A percentile compares a stretch with the other conserved stretches of the same genome.
Conservation (phyloP, 805 yeast species). For the Wickerhamomyces alni region DNA sequence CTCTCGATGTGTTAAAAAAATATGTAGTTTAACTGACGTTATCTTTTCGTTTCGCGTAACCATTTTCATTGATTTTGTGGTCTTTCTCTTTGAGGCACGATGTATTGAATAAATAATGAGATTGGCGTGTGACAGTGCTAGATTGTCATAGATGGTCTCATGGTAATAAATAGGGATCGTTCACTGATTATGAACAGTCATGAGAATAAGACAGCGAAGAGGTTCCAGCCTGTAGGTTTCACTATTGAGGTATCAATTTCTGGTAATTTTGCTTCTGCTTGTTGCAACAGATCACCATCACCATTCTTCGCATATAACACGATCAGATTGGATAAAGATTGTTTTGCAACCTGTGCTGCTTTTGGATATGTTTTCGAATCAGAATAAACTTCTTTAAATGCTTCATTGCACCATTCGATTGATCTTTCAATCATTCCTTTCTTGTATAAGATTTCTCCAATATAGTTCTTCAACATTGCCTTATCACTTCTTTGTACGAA, state of each 20-base stretch:
- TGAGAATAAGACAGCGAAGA: conserved; percentile 1
- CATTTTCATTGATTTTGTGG: no score
- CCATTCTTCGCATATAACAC: conserved; percentile 11
- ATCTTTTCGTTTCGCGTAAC: no score
- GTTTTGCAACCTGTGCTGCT: conserved; percentile 32
- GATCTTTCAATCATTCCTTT: conserved; percentile 28
- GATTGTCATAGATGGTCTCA: no score
- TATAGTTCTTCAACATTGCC: conserved; percentile 34
- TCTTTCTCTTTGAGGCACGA: no score
- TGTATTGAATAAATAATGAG: neutral
- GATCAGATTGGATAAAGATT: conserved; percentile 29
- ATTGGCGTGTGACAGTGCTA: neutral
- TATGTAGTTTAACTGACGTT: no score
- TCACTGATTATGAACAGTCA: neutral
- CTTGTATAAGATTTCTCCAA: conserved; percentile 37
- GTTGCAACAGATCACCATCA: conserved; percentile 8
- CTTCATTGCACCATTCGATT: conserved; percentile 34
- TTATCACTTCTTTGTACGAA: conserved; percentile 9
- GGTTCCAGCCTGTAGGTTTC: conserved; percentile 1
- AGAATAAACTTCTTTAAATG: conserved; percentile 27
- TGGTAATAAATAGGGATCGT: no score
- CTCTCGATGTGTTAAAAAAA: no score
- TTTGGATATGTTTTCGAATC: conserved; percentile 27
- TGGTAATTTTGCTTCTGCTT: conserved; percentile 8
- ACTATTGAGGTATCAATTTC: conserved; percentile 6